These are phyloP conservation scores for Pestalotiopsis sp. DNA, from an alignment of 2,329 filamentous ascomycete genomes.

Conservation along the genomic window DNA sequence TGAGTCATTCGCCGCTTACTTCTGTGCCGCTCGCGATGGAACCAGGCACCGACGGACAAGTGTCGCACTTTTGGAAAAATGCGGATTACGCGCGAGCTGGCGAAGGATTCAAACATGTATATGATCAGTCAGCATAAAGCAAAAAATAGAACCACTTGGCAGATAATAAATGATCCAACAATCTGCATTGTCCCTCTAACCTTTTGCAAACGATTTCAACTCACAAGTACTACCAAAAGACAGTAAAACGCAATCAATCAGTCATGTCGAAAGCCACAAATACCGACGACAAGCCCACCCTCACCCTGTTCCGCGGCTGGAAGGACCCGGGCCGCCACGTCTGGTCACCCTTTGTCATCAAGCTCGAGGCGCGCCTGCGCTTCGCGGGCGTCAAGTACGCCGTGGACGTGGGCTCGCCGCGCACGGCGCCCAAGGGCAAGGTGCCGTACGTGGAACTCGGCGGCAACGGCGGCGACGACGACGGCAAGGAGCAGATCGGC, in stretches of 20 bases:
- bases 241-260: too few species aligned
- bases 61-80: neutral
- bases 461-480: neutral
- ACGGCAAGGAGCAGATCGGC: conserved; percentile 33
- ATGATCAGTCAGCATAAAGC: neutral
- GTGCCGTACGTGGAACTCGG: conserved; percentile 57
- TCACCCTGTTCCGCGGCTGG: conserved; percentile 55
- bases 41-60: neutral
- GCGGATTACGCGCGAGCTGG: neutral
- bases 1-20: neutral
- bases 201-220: neutral
- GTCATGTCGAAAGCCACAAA: neutral
- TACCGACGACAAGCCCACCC: conserved; percentile 13
- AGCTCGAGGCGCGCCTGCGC: conserved; percentile 64
- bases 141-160: neutral
- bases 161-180: neutral
- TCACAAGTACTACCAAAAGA: neutral
- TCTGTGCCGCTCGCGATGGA: neutral
- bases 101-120: neutral
- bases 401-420: conserved; percentile 44
- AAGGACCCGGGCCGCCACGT: conserved; percentile 42
- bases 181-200: neutral
- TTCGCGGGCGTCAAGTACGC: conserved; percentile 51
- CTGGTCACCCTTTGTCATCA: conserved; percentile 66
- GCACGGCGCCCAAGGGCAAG: conserved; percentile 56